phyloP scores from a whole-genome alignment of 352 stramenopile genomes.

The Phytophthora colocasiae region DNA sequence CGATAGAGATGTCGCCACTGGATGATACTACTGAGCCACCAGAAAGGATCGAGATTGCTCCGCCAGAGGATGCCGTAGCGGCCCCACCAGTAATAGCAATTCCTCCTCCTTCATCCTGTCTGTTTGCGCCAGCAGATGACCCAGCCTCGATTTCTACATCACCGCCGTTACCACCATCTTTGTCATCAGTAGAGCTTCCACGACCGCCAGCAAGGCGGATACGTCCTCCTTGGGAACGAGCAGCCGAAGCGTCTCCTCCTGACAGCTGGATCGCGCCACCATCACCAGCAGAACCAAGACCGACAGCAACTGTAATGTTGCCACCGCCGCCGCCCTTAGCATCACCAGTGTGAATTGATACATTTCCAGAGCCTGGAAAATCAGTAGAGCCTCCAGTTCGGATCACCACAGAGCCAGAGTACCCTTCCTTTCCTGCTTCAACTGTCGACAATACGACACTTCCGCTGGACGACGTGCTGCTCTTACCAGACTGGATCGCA shows the following conservation, averaged over 20 bases:
- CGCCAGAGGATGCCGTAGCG: slow-evolving; percentile 49
- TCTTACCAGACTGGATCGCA: slow-evolving; percentile 58
- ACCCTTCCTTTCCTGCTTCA: slow-evolving; percentile 62
- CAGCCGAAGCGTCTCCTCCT: slow-evolving; percentile 53
- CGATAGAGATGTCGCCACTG: slow-evolving; percentile 54
- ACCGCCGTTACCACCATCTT: slow-evolving; percentile 66
- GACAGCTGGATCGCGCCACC: slow-evolving; percentile 57
- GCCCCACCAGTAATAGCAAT: slow-evolving; percentile 50
- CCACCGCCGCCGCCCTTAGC: slow-evolving; percentile 58
- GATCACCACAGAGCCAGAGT: slow-evolving; percentile 79
- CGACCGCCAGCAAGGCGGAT: slow-evolving; percentile 57
- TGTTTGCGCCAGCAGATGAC: slow-evolving; percentile 48
- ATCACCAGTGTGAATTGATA: slow-evolving; percentile 72
- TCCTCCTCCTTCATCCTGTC: slow-evolving; percentile 45
- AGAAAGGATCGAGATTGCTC: slow-evolving; percentile 51
- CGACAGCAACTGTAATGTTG: slow-evolving; percentile 64
- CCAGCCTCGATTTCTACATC: slow-evolving; percentile 59
- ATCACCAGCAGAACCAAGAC: slow-evolving; percentile 50
- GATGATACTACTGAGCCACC: slow-evolving; percentile 44
- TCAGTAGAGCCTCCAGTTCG: slow-evolving; percentile 64
- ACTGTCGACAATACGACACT: slow-evolving; percentile 53
- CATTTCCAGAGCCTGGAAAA: slow-evolving; percentile 59
- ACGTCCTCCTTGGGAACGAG: slow-evolving; percentile 47
- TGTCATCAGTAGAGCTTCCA: slow-evolving; percentile 54
- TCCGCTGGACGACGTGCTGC: slow-evolving; percentile 60